These are phyloP conservation scores for Cytospora leucostoma DNA, from an alignment of 2,329 filamentous ascomycete genomes.

Conservation along the genomic window DNA sequence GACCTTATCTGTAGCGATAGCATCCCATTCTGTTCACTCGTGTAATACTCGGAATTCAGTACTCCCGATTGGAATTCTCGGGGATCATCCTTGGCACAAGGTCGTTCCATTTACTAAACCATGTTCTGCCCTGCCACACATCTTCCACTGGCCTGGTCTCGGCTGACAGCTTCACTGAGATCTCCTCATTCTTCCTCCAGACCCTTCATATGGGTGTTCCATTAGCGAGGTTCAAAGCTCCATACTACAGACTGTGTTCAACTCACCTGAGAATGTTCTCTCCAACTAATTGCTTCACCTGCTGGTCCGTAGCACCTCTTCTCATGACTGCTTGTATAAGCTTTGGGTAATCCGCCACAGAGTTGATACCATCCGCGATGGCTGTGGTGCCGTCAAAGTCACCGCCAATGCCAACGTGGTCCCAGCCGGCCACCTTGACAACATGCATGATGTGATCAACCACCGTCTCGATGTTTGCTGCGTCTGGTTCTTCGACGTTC, in stretches of 20 bases:
- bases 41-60: background rate
- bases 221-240: background rate
- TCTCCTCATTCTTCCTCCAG: slow-evolving; percentile 14
- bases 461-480: slow-evolving; percentile 60
- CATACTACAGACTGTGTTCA: background rate
- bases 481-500: slow-evolving; percentile 47
- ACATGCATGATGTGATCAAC: slow-evolving; percentile 65
- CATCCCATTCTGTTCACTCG: too few relatives aligned
- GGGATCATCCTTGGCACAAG: slow-evolving; percentile 9
- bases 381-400: slow-evolving; percentile 61
- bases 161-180: background rate
- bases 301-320: slow-evolving; percentile 57
- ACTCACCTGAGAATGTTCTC: slow-evolving; percentile 52
- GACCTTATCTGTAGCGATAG: background rate
- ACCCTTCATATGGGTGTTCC: background rate
- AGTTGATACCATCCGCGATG: slow-evolving; percentile 60
- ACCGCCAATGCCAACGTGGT: slow-evolving; percentile 66
- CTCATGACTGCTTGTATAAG: slow-evolving; percentile 59
- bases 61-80: slow-evolving; percentile 6
- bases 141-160: slow-evolving; percentile 12
- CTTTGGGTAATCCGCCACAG: slow-evolving; percentile 64
- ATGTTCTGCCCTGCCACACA: slow-evolving; percentile 11
- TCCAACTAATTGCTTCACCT: slow-evolving; percentile 59
- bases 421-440: slow-evolving; percentile 62
- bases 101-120: slow-evolving; percentile 9